Evolutionary conservation across 352 stramenopile species (phyloP), one percentile per base, ranked within the genome.

Genomic region (Globisporangium okanoganense): DNA sequence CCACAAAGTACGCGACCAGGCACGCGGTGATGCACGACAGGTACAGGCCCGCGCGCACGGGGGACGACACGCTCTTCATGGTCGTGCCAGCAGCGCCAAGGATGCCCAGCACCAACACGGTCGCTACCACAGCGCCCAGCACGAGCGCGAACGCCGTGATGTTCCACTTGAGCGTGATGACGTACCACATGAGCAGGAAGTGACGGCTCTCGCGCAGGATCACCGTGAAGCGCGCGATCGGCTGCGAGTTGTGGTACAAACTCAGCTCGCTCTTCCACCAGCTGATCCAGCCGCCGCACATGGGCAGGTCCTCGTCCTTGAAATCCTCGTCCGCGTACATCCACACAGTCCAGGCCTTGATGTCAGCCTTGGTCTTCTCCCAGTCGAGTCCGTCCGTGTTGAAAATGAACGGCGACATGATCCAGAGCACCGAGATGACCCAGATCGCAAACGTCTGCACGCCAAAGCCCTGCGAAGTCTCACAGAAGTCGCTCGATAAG

Each of bases 111-210:
- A 82, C 38, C 4, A 90, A 54, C 14, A 94, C 70, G 1, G 84
- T 88, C 1, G 67, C 70, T 13, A 85, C 66, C 2, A 76, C 71
- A 22, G 81, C 78, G 40, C 53, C 81, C 35, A 92, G 76, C 31
- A 89, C 78, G 16, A 91, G 47, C 1, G 64, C 76, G 1, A 94
- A 76, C 6, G 71, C 71, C 0, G 82, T 1, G 20, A 82, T 69
- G 33, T 82, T 66, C 72, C 79, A 88, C 53, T 84, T 65, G 20
- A 94, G 72, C 8, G 85, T 88, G 56, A 92, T 70, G 5, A 94
- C 83, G 53, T 94, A 94, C 80, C 80, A 94, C 78, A 92, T 85
- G 45, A 94, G 71, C 44, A 94, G 40, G 36, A 94, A 93, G 68
- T 94, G 85, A 20, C 85, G 82, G 24, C 68, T 75, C 71, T 94